Percentiles rank a stretch among this genome's conserved stretches.
phyloP scores from a whole-genome alignment of 352 stramenopile species.

The Plasmopara muralis region DNA sequence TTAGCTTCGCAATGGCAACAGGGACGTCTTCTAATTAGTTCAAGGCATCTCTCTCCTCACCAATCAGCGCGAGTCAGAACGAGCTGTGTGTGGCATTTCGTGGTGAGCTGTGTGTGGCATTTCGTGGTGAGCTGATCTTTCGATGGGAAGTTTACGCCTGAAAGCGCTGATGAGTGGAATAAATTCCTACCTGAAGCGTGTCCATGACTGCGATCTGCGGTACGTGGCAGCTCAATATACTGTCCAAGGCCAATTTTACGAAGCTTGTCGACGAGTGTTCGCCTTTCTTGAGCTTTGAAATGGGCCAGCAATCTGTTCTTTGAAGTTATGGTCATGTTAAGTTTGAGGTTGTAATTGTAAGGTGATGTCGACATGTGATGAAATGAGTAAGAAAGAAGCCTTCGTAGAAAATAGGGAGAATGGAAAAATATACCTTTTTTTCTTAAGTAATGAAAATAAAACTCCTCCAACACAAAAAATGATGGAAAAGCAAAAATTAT shows the following conservation, averaged over 20 bases:
- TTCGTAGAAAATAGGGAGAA: too few relatives aligned
- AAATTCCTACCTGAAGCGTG: slow-evolving; percentile 87
- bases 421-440: too few relatives aligned
- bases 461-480: too few relatives aligned
- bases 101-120: slow-evolving; percentile 82
- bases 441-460: too few relatives aligned
- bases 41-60: slow-evolving; percentile 11
- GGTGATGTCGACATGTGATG: background rate
- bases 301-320: slow-evolving; percentile 5
- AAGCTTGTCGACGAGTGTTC: slow-evolving; percentile 44
- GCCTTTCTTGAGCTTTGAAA: slow-evolving; percentile 16
- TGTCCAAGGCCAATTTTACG: slow-evolving; percentile 49
- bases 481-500: too few relatives aligned
- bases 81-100: slow-evolving; percentile 61
- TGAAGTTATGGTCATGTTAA: slow-evolving; percentile 5
- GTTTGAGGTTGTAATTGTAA: background rate
- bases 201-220: slow-evolving; percentile 87
- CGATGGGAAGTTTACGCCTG: slow-evolving; percentile 71
- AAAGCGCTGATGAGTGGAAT: slow-evolving; percentile 79
- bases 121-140: slow-evolving; percentile 71
- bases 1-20: slow-evolving; percentile 28
- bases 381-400: too few relatives aligned
- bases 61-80: slow-evolving; percentile 39
- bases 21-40: slow-evolving; percentile 21
- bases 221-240: slow-evolving; percentile 68